Percentiles rank a stretch among this genome's conserved stretches.
phyloP scores from a whole-genome alignment of 192 early-diverging fungal genomes.

The Backusella westeae region DNA sequence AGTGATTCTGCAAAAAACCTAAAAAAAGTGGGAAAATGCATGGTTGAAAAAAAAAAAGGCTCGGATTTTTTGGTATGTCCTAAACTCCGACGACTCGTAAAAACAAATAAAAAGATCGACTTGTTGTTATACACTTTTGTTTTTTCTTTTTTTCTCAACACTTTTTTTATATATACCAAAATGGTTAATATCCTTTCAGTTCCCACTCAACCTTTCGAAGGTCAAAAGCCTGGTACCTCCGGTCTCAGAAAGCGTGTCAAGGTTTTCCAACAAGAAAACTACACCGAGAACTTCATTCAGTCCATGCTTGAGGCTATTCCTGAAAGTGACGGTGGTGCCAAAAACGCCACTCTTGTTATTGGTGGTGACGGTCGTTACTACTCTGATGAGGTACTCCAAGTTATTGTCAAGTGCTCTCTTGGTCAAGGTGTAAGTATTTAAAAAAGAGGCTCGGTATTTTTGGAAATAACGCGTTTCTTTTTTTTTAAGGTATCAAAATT shows the following conservation, averaged over 20 bases:
- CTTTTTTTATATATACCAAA: slow-evolving; percentile 1
- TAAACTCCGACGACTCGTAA: background rate
- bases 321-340: slow-evolving; percentile 56
- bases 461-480: background rate
- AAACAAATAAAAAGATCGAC: slow-evolving; percentile 6
- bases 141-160: background rate
- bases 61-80: background rate
- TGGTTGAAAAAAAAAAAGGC: slow-evolving; percentile 1
- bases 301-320: slow-evolving; percentile 85
- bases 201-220: slow-evolving; percentile 74
- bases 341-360: slow-evolving; percentile 82
- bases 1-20: background rate
- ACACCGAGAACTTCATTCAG: slow-evolving; percentile 98
- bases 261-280: slow-evolving; percentile 92
- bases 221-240: slow-evolving; percentile 96
- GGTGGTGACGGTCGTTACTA: slow-evolving; percentile 97
- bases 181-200: slow-evolving; percentile 46
- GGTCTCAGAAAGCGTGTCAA: slow-evolving; percentile 95
- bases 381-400: slow-evolving; percentile 78
- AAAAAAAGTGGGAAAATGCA: slow-evolving; percentile 1
- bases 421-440: slow-evolving; percentile 66
- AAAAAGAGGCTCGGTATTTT: background rate
- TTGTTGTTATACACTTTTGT: background rate
- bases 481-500: slow-evolving; percentile 67
- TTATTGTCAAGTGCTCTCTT: slow-evolving; percentile 84